Base-by-base conservation (phyloP, 768 basidiomycete genomes). In the Tricholoma furcatifolium region DNA sequence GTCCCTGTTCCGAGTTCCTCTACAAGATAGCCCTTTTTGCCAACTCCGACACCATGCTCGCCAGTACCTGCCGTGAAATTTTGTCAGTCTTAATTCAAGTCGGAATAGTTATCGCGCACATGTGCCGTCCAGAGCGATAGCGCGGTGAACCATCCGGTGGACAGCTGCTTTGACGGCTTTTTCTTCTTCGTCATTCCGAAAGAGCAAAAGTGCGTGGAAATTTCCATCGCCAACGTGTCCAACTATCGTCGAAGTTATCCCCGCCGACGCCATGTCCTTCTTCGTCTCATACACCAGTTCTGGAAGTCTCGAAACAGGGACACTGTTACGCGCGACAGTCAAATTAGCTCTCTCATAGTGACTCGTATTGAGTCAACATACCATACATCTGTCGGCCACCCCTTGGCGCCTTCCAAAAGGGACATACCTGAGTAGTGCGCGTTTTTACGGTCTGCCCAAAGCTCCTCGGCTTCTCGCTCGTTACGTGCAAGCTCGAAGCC, bases 1-100 rank as follows among this genome's bases (percentile, higher is more conserved):
- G 94, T 95, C 2, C 88, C 91, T 21, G 74, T 74, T 0, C 94
- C 93, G 0, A 97, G 76, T 63, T 97, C 94, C 36, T 85, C 79
- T 12, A 80, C 75, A n/a, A 97, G 75, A 63, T 86, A 95, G 54
- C 86, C 77, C 53, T 80, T 82, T 73, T 94, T 94, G 5, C 92
- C 92, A 9, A 93, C 73, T 0, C 92, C 93, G 6, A 94, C 89
- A 2, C 92, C 93, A 62, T 94, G 92, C 61, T 94, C 92, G 3
- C 89, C 89, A 0, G 85, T 87, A 59, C 84, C 85, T 86, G 41
- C 18, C 15, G 58, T 20, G 34, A 20, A 11, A 44, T 14, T 44
- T 21, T 15, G 15, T 57, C 43, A 56, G 38, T 27, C 30, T 23
- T 21, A n/a, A n/a, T 36, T 14, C 14, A 45, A 34, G 48, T 20